These are phyloP conservation scores for Mycotypha africana DNA, from an alignment of 371 early-diverging fungal species.

Conservation along the genomic window DNA sequence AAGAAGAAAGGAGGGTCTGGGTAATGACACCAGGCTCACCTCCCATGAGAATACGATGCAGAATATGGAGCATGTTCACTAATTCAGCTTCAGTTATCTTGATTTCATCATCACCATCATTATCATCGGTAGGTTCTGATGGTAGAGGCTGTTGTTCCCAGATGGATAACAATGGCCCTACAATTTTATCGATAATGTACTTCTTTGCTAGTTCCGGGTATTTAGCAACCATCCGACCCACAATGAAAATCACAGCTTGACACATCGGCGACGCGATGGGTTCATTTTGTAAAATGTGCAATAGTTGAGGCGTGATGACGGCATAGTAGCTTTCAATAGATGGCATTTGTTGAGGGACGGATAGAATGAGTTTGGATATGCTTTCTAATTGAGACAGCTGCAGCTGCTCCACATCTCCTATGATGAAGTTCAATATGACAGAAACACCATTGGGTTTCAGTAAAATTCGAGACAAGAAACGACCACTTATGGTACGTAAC, in stretches of 20 bases:
- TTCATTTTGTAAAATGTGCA: conserved; percentile 23
- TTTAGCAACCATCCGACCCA: conserved; percentile 47
- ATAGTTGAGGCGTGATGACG: conserved; percentile 52
- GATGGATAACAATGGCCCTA: conserved; percentile 33
- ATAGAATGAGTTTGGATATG: conserved; percentile 54
- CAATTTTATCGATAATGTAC: conserved; percentile 46
- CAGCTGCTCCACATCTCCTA: conserved; percentile 46
- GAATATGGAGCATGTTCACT: conserved; percentile 28
- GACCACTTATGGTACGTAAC: conserved; percentile 58
- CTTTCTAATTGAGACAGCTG: conserved; percentile 58
- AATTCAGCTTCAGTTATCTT: conserved; percentile 41
- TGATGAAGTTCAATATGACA: conserved; percentile 59
- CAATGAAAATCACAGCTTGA: conserved; percentile 52
- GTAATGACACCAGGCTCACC: conserved; percentile 63
- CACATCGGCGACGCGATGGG: conserved; percentile 13
- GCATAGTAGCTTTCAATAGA: conserved; percentile 59
- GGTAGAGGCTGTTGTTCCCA: conserved; percentile 22
- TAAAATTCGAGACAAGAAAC: conserved; percentile 60
- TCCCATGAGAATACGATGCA: conserved; percentile 55
- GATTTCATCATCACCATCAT: conserved; percentile 17
- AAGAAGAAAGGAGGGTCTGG: conserved; percentile 43
- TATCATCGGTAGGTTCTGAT: not conserved
- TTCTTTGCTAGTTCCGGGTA: conserved; percentile 42
- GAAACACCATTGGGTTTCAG: conserved; percentile 58
- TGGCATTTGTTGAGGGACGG: conserved; percentile 59